Conservation (phyloP, 768 basidiomycete genomes). For the Tulasnella sp. region DNA sequence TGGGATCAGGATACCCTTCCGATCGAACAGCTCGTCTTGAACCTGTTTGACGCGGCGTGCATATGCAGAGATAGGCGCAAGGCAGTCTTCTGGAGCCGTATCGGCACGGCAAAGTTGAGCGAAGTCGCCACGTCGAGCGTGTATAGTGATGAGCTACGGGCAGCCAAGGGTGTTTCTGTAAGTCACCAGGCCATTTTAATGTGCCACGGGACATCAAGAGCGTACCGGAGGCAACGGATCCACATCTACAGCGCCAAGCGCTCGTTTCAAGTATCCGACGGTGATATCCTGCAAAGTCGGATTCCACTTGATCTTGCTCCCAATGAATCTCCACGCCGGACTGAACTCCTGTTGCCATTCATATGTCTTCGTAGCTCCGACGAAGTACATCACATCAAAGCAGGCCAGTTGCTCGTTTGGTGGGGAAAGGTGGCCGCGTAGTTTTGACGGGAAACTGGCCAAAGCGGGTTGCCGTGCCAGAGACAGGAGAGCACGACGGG, state of each 20-base stretch:
- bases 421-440: no score
- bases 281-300: neutral
- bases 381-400: conserved; percentile 21
- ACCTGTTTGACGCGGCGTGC: conserved; percentile 6
- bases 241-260: neutral
- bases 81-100: neutral
- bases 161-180: neutral
- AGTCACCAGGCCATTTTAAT: neutral
- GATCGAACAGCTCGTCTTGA: conserved; percentile 5
- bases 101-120: neutral
- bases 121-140: conserved; percentile 7
- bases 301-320: neutral
- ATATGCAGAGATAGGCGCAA: neutral
- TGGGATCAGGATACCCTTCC: neutral
- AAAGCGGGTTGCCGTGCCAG: no score
- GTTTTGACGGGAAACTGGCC: no score
- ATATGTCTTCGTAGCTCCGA: neutral
- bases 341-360: conserved; percentile 21
- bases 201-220: no score
- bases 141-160: conserved; percentile 6
- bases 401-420: conserved; percentile 22
- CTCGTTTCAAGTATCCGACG: neutral
- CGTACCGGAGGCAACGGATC: neutral
- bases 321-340: conserved; percentile 20
- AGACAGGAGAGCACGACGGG: no score